Conservation (phyloP, 805 yeast genomes). For the Metschnikowia noctiluminum region DNA sequence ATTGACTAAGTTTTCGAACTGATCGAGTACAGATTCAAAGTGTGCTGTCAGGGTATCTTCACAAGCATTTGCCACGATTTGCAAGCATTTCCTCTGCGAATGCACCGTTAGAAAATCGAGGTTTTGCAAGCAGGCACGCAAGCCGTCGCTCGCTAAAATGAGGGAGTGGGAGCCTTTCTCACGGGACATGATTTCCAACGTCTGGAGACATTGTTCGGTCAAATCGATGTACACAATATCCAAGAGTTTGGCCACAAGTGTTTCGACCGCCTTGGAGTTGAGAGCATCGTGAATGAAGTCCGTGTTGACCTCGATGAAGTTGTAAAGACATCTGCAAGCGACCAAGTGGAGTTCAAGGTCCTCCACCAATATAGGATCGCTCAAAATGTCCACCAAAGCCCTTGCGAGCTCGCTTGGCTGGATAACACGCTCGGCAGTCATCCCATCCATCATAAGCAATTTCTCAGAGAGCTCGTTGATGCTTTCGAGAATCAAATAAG, state of each 20-base stretch:
- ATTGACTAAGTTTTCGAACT: constrained; percentile 57
- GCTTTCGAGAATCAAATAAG: constrained; percentile 60
- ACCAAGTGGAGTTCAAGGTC: constrained; percentile 79
- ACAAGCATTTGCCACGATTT: constrained; percentile 69
- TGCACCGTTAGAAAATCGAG: constrained; percentile 87
- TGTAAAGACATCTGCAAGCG: constrained; percentile 80
- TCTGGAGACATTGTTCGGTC: constrained; percentile 86
- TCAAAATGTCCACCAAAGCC: constrained; percentile 55
- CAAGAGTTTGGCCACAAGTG: constrained; percentile 58
- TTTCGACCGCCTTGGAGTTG: constrained; percentile 60
- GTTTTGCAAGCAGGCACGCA: constrained; percentile 63
- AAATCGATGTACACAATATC: constrained; percentile 84
- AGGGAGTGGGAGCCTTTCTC: constrained; percentile 46
- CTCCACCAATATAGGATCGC: constrained; percentile 53
- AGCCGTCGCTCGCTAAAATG: constrained; percentile 57
- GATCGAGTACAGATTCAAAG: constrained; percentile 48
- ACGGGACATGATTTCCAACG: constrained; percentile 64
- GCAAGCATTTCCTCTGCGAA: constrained; percentile 79
- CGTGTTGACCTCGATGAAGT: constrained; percentile 70
- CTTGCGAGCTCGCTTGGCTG: constrained; percentile 57
- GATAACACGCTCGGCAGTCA: constrained; percentile 58
- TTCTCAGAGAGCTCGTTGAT: constrained; percentile 62
- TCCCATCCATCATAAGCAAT: constrained; percentile 64
- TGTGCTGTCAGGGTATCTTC: constrained; percentile 42
- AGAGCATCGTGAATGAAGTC: constrained; percentile 63